phyloP scores from a whole-genome alignment of 305 asterid genomes.

The Fraxinus paxiana region DNA sequence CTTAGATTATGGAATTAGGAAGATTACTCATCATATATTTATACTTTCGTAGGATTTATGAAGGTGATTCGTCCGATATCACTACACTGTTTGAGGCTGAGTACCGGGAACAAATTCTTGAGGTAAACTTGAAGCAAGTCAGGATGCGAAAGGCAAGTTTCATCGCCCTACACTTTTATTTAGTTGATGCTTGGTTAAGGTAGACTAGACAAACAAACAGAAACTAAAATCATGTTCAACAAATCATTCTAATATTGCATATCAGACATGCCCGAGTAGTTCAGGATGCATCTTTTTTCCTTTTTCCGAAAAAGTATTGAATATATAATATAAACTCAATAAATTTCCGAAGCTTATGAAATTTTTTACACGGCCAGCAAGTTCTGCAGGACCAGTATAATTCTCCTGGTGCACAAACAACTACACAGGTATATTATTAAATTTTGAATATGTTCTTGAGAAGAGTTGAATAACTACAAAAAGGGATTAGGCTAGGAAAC shows the following conservation, averaged over 20 bases:
- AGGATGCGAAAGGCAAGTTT: slow-evolving; percentile 56
- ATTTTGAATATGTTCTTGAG: background rate
- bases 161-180: background rate
- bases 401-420: slow-evolving; percentile 41
- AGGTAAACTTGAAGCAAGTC: slow-evolving; percentile 60
- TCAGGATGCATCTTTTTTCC: background rate
- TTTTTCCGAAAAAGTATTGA: background rate
- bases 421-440: slow-evolving; percentile 44
- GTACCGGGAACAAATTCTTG: slow-evolving; percentile 66
- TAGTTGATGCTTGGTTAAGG: background rate
- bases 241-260: background rate
- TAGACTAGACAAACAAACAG: background rate
- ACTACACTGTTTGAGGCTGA: slow-evolving; percentile 57
- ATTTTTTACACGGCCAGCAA: slow-evolving; percentile 36
- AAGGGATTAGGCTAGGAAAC: background rate
- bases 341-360: background rate
- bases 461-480: background rate
- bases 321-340: background rate
- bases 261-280: background rate
- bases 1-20: background rate
- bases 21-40: background rate
- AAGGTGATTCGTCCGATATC: slow-evolving; percentile 61
- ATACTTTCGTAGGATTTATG: slow-evolving; percentile 47
- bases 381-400: slow-evolving; percentile 49
- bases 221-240: background rate